Evolutionary conservation across 495 filamentous ascomycete species (phyloP), one percentile per base, ranked within the genome.

Genomic region (Talaromyces wortmannii): DNA sequence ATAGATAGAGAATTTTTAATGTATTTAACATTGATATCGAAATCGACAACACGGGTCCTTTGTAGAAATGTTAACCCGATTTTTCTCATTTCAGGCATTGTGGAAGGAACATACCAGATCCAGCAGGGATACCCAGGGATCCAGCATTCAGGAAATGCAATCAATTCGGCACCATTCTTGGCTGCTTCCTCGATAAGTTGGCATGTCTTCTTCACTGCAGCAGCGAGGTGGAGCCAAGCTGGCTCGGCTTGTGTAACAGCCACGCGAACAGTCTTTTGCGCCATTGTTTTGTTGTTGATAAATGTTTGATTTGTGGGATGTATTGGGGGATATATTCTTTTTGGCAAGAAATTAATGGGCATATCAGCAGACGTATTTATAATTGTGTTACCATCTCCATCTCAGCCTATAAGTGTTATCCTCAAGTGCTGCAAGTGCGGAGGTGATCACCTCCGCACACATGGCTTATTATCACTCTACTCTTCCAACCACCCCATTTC

Each of bases 91-190:
- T 48, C 46, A 11, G 5, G 46, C 2, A 12, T 12, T 11, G 11
- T 2, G 23, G 23, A 48, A 48, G 2, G 23, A 13, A 53, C 64
- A 56, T 66, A 83, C 80, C 81, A 86, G 17, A 84, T 79, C 80
- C 79, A 83, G 0, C 56, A 62, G 7, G 81, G 81, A 62, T 83
- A 85, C 11, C 82, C 81, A 0, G 78, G 72, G 29, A 83, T 67
- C 73, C 73, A 85, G 44, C 66, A 69, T 60, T 85, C 80, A 3
- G 80, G 73, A 57, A 85, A 85, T 5, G 75, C 67, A 15, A 83
- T 65, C 30, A 86, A 61, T 56, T 73, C 60, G 0, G 78, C 81
- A 0, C 70, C 75, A 32, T 78, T 72, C 5, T 59, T 33, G 6
- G 77, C 78, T 3, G 82, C 82, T 59, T 84, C 75, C 23, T 54